Base-by-base conservation (phyloP, 2,329 filamentous ascomycete genomes). In the Dactylellina leptospora region DNA sequence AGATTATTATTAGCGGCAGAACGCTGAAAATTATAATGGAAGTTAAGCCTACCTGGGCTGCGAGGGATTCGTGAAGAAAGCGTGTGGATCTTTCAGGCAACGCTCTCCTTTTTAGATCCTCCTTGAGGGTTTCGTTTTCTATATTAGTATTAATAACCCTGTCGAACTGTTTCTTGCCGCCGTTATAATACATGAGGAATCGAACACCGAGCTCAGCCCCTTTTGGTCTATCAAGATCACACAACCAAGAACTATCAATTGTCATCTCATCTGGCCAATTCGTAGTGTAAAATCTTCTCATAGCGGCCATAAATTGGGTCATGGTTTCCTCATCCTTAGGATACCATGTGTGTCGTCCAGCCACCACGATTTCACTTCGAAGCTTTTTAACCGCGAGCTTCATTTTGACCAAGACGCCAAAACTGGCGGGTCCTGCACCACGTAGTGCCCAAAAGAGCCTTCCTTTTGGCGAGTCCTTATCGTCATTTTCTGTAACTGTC, bases 361-460 rank as follows among this genome's bases (percentile, higher is more conserved):
- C 75, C 1, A 78, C 76, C 0, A 80, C 75, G 0, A 28, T 25
- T 0, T 27, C 0, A 4, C 60, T 36, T 0, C 28, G 18, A 0
- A 79, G 69, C 2, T 75, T 5, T 9, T 76, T 45, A 25, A 79
- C 33, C 1, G 56, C 38, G n/a, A 80, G 30, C 59, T 78, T 79
- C 70, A 80, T 75, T 18, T 78, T 11, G 0, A 77, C 76, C 0
- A 81, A 70, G 1, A 82, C 78, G 0, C 81, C 81, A 25, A 80
- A 82, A 2, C 81, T 82, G 1, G 79, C 81, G 5, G 78, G 79
- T 0, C 81, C 81, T 1, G 78, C 80, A 3, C 81, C 81, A 0
- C 79, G 75, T 2, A 82, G 77, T 0, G 81, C 81, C 76, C 79
- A 82, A 75, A 82, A 82, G 1, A 82, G 70, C 3, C 2, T 75